These are phyloP conservation scores for Pisolithus microcarpus DNA, from an alignment of 768 basidiomycete species.

Conservation along the genomic window DNA sequence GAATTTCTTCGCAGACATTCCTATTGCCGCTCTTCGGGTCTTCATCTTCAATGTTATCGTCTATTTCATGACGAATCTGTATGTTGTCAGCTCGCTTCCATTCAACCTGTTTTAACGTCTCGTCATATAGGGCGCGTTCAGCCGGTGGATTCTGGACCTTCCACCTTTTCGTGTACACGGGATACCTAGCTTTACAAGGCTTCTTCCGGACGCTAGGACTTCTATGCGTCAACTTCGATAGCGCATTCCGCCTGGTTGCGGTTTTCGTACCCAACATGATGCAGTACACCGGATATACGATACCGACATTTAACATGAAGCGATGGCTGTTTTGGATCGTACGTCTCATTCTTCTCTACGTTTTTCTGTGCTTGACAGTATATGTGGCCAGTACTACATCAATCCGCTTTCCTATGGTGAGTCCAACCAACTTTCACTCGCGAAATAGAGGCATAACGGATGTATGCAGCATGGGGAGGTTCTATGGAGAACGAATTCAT, in stretches of 20 bases:
- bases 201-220: conserved; percentile 76
- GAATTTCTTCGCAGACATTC: conserved; percentile 62
- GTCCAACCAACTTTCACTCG: conserved; percentile 2
- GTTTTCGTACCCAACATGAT: conserved; percentile 76
- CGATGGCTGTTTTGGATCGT: conserved; percentile 84
- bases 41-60: conserved; percentile 57
- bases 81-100: conserved; percentile 19
- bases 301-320: conserved; percentile 65
- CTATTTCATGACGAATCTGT: conserved; percentile 59
- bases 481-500: conserved; percentile 84
- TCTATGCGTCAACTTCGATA: conserved; percentile 48
- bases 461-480: conserved; percentile 56
- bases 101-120: conserved; percentile 14
- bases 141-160: conserved; percentile 46
- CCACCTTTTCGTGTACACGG: conserved; percentile 58
- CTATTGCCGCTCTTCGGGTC: conserved; percentile 55
- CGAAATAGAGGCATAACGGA: background rate
- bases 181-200: conserved; percentile 69
- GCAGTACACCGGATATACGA: conserved; percentile 63
- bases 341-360: conserved; percentile 18
- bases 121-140: conserved; percentile 23
- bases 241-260: conserved; percentile 46
- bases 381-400: conserved; percentile 50
- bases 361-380: background rate
- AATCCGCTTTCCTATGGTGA: conserved; percentile 70